phyloP scores from a whole-genome alignment of 352 stramenopile species.

The Phytophthora aleatoria region DNA sequence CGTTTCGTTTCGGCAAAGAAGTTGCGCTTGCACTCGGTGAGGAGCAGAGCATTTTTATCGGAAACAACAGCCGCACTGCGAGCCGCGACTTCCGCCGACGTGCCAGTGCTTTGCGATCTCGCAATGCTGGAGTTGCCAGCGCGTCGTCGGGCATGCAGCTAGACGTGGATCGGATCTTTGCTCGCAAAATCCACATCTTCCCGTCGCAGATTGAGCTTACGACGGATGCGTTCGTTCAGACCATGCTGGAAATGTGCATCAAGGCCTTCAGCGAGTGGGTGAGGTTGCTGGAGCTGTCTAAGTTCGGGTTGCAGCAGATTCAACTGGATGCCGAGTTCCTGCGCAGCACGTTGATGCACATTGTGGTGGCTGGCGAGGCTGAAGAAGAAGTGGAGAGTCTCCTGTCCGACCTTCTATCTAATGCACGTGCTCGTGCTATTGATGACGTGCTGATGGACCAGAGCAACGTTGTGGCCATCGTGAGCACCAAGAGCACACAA shows the following conservation, averaged over 20 bases:
- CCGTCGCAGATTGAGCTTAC: conserved; percentile 49
- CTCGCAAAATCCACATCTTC: conserved; percentile 74
- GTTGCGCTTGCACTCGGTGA: conserved; percentile 67
- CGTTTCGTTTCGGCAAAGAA: conserved; percentile 64
- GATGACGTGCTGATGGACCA: conserved; percentile 84
- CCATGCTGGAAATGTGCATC: conserved; percentile 80
- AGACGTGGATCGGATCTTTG: conserved; percentile 86
- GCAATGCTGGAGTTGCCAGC: conserved; percentile 39
- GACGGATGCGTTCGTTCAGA: conserved; percentile 65
- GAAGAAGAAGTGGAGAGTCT: conserved; percentile 79
- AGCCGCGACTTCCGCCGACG: conserved; percentile 73
- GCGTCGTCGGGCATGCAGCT: conserved; percentile 62
- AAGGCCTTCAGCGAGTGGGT: conserved; percentile 80
- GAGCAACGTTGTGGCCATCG: conserved; percentile 81
- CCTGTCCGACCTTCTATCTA: conserved; percentile 79
- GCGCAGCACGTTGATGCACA: conserved; percentile 49
- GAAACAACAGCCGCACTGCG: conserved; percentile 44
- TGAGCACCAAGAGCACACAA: conserved; percentile 81
- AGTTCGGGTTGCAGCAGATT: conserved; percentile 78
- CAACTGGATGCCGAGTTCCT: conserved; percentile 85
- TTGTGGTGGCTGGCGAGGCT: conserved; percentile 46
- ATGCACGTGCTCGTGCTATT: conserved; percentile 60
- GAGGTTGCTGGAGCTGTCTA: conserved; percentile 61
- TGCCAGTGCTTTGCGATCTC: conserved; percentile 58
- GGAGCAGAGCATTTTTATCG: conserved; percentile 56